Base-by-base conservation (phyloP, 192 early-diverging fungal genomes). In the Allomyces arbusculus region DNA sequence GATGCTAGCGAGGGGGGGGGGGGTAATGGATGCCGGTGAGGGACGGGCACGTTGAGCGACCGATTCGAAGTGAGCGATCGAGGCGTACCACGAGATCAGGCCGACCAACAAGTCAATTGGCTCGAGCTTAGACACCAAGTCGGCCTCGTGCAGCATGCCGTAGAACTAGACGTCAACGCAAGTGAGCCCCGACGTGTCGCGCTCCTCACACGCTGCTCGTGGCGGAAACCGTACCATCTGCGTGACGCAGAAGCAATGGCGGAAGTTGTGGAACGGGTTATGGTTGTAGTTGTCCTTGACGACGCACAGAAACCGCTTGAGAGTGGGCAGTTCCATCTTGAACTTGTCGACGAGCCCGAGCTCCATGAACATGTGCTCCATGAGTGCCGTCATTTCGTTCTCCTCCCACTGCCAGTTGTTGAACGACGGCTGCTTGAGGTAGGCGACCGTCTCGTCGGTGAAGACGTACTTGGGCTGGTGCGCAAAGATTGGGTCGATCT, bases 351-450 rank as follows among this genome's bases (percentile, higher is more conserved):
- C 25, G 26, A 79, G 44, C 23, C 66, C 67, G 63, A 79, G 24
- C 23, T 75, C 75, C 25, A n/a, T 63, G 63, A 77, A 75, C 69
- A 79, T 79, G 65, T 66, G 67, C 63, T 73, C 71, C 62, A 79
- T 62, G 25, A 79, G 65, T 19, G 62, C 68, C 26, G 73, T 63
- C 55, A 78, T 62, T 66, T 79, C 77, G 61, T 71, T 69, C 23
- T 77, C 75, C 19, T 62, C 66, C 64, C 71, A 79, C 61, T 74
- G 67, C 77, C 77, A 79, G 64, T 78, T 79, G 62, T 79, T 71
- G 64, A 79, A 79, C 0, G 65, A 71, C 12, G 76, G 76, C 62
- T 67, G 66, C 63, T 73, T 78, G 22, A 79, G 64, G 61, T 69
- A 63, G 63, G 69, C 70, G 20, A 28, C 33, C 14, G 71, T 68